phyloP scores from a whole-genome alignment of 2,329 filamentous ascomycete genomes.

The Microcyclosporella mali region DNA sequence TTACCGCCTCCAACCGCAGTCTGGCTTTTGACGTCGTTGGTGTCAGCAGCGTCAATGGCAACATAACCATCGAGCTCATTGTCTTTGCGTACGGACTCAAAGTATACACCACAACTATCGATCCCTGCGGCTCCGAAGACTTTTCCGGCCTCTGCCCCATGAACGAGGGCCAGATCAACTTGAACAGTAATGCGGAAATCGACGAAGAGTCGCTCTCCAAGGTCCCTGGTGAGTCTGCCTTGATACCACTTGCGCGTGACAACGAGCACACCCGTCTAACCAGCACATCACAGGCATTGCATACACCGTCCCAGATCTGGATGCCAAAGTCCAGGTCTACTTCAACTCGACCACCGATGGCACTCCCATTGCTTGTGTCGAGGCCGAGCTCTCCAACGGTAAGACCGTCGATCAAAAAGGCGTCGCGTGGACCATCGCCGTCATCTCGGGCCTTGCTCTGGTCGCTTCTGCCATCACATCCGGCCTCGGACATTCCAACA shows the following conservation, averaged over 20 bases:
- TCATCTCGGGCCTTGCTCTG: constrained; percentile 78
- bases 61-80: constrained; percentile 69
- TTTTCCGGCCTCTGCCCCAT: constrained; percentile 82
- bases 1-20: constrained; percentile 68
- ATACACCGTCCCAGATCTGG: constrained; percentile 84
- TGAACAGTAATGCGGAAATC: constrained; percentile 65
- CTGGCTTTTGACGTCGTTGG: constrained; percentile 70
- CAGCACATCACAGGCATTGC: constrained; percentile 55
- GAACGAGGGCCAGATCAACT: constrained; percentile 73
- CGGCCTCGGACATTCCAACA: constrained; percentile 85
- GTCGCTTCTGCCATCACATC: constrained; percentile 83
- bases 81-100: constrained; percentile 78
- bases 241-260: neutral
- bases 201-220: constrained; percentile 50
- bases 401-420: constrained; percentile 85
- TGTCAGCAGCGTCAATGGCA: constrained; percentile 75
- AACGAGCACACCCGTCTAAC: constrained; percentile 3
- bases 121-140: constrained; percentile 65
- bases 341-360: constrained; percentile 65
- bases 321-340: constrained; percentile 74
- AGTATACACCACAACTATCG: constrained; percentile 59
- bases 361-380: constrained; percentile 71
- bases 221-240: constrained; percentile 56
- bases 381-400: constrained; percentile 81
- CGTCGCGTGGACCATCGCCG: constrained; percentile 82